phyloP scores from a whole-genome alignment of 106 monocot genomes.

The Amphibolis antarctica region DNA sequence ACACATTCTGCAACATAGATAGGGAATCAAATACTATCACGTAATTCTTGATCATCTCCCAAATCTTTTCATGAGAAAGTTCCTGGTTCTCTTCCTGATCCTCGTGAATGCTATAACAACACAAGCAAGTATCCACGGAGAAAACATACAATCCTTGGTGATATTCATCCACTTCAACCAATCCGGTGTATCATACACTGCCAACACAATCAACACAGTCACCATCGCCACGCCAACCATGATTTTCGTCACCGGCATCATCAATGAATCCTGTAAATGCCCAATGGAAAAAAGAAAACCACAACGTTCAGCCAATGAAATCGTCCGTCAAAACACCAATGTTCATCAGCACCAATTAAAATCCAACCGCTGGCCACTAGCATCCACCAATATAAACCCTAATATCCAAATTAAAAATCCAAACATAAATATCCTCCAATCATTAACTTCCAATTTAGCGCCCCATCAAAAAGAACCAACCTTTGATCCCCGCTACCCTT shows the following conservation, averaged over 20 bases:
- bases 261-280: constrained; percentile 53
- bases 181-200: constrained; percentile 56
- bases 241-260: constrained; percentile 77
- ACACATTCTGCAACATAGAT: too few relatives aligned
- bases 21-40: not conserved
- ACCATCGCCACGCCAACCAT: constrained; percentile 42
- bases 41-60: constrained; percentile 15
- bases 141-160: constrained; percentile 23
- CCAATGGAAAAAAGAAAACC: not conserved
- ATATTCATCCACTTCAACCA: constrained; percentile 41
- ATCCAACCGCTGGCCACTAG: too few relatives aligned
- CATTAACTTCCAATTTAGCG: too few relatives aligned
- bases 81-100: constrained; percentile 80
- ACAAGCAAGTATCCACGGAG: constrained; percentile 85
- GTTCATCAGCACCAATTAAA: too few relatives aligned
- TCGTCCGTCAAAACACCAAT: too few relatives aligned
- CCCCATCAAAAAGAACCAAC: not conserved
- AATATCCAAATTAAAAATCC: too few relatives aligned
- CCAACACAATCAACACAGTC: constrained; percentile 34
- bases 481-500: not conserved
- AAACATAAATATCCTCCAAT: too few relatives aligned
- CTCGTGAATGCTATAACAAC: constrained; percentile 62
- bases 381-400: too few relatives aligned
- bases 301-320: not conserved
- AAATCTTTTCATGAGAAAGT: constrained; percentile 49